Evolutionary conservation across 805 yeast species (phyloP).

Genomic region (Lipomyces yamadae): DNA sequence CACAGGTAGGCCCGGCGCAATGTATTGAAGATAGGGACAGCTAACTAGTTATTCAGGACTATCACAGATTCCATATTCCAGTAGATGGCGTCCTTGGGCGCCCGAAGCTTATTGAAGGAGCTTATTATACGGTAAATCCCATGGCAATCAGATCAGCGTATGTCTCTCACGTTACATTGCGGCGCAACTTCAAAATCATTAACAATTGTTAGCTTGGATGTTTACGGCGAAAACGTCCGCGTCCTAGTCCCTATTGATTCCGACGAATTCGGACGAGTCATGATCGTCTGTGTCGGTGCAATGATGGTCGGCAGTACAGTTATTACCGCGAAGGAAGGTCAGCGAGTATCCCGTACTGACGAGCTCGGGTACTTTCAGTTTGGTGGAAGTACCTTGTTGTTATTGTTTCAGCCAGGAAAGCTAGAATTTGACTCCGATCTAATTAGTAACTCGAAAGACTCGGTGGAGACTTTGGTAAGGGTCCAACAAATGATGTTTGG

Average conservation of each 20-base stretch:
- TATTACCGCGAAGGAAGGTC: slow-evolving; percentile 67
- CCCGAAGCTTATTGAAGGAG: slow-evolving; percentile 77
- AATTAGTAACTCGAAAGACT: slow-evolving; percentile 63
- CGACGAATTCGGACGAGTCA: slow-evolving; percentile 73
- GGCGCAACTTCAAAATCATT: neutral
- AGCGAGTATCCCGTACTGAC: slow-evolving; percentile 65
- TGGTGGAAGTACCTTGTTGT: slow-evolving; percentile 88
- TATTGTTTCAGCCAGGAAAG: slow-evolving; percentile 58
- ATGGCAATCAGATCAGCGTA: slow-evolving; percentile 86
- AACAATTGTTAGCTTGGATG: slow-evolving; percentile 59
- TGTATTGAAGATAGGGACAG: neutral
- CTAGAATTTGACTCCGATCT: slow-evolving; percentile 73
- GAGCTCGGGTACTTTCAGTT: slow-evolving; percentile 94
- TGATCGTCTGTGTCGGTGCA: slow-evolving; percentile 88
- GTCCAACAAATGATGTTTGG: neutral
- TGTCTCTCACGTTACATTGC: neutral
- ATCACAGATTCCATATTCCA: slow-evolving; percentile 90
- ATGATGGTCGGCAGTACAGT: slow-evolving; percentile 98
- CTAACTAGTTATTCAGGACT: slow-evolving; percentile 54
- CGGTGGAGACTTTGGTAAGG: slow-evolving; percentile 79
- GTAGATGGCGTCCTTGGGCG: slow-evolving; percentile 74
- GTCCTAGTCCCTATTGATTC: slow-evolving; percentile 78
- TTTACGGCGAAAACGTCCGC: slow-evolving; percentile 88
- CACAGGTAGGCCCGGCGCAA: slow-evolving; percentile 55
- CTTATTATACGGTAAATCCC: slow-evolving; percentile 94